A percentile compares a stretch with the other conserved stretches of the same genome.
These are phyloP conservation scores for Cladophialophora psammophila DNA, from an alignment of 2,329 filamentous ascomycete species.

Conservation along the genomic window DNA sequence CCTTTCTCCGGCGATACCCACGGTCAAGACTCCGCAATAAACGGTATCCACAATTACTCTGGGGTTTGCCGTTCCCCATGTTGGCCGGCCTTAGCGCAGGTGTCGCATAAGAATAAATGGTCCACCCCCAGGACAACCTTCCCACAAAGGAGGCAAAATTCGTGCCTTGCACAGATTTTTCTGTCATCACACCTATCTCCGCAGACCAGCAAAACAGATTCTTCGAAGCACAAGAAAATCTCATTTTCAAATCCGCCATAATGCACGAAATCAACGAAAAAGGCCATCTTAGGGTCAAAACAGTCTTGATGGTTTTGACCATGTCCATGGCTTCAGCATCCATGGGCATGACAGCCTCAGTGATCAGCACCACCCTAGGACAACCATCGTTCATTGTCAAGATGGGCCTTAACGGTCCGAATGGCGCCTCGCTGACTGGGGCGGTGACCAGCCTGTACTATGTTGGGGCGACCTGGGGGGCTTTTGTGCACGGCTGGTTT, in stretches of 20 bases:
- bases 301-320: slow-evolving; percentile 4
- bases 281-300: slow-evolving; percentile 2
- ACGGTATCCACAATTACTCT: neutral
- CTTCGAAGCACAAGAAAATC: neutral
- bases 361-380: slow-evolving; percentile 38
- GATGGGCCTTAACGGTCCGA: slow-evolving; percentile 14
- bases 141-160: neutral
- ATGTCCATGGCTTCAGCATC: slow-evolving; percentile 8
- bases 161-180: neutral
- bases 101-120: neutral
- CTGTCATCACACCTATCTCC: neutral
- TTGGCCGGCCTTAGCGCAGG: neutral
- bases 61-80: neutral
- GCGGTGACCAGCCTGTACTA: slow-evolving; percentile 13
- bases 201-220: neutral
- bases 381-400: slow-evolving; percentile 54
- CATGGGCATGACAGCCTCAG: slow-evolving; percentile 34
- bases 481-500: neutral
- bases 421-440: slow-evolving; percentile 6
- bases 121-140: neutral
- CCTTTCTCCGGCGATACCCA: neutral
- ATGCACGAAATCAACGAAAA: slow-evolving; percentile 7
- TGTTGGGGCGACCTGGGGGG: slow-evolving; percentile 20
- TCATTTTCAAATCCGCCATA: neutral
- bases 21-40: neutral